Base-by-base conservation (phyloP, 345 rosid genomes). In the Laguncularia racemosa region DNA sequence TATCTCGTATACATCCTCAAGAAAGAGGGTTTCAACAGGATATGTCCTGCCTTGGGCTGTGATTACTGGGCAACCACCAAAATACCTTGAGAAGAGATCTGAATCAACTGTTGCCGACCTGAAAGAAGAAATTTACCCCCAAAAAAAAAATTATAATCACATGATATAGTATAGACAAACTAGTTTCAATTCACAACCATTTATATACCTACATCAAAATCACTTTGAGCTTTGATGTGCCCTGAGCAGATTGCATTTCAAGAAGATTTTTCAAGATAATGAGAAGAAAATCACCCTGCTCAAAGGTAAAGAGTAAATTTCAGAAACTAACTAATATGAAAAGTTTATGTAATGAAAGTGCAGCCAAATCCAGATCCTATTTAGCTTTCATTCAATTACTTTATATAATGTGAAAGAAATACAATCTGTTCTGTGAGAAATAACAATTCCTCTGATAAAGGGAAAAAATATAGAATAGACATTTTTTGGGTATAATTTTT, bases 61-160 rank as follows among this genome's bases (percentile, higher is more conserved):
- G 56, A 91, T 80, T 44, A 91, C 92, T 47, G 98, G 98, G 66
- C 96, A 91, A 65, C 79, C 67, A 54, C 89, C 88, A 79, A 88
- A 91, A 75, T 88, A 91, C 50, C 81, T 78, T 49, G 96, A 88
- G 67, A 88, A 88, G 54, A 81, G 76, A 69, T 70, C 71, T 40
- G 98, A 85, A 77, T 91, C 95, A 69, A 91, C 98, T 8, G 98
- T 91, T 58, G 98, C 98, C 52, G 98, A 91, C 98, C 98, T 88
- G 77, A 62, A 52, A 46, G 62, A 21, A 44, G 43, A 43, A 52
- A 19, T 44, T n/a, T n/a, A n/a, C n/a, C n/a, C n/a, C n/a, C n/a
- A 53, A 67, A 16, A 40, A 6, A 55, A 46, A 43, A 46, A 21
- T 19, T 13, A 12, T 7, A 57, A 20, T n/a, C 50, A 55, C 43